Percentiles rank a stretch among this genome's conserved stretches.
Conservation (phyloP, 257 asterid species). For the Paraleonurus japonicus region DNA sequence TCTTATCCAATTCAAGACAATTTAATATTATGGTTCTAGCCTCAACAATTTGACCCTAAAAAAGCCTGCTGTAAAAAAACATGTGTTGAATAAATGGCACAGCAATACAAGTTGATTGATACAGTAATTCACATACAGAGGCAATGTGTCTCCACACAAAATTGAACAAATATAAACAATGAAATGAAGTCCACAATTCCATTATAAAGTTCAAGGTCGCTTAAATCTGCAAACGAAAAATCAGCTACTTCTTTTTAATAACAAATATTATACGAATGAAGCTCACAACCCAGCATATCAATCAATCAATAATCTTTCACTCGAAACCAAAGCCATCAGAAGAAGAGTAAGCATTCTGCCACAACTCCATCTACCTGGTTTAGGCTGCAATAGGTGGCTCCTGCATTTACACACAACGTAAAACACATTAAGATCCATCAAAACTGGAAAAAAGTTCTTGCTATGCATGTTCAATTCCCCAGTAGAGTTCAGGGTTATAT, state of each 20-base stretch:
- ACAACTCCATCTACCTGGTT: conserved; percentile 14
- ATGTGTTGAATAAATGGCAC: background rate
- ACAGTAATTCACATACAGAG: conserved; percentile 11
- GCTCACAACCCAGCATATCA: conserved; percentile 12
- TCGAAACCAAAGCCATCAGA: conserved; percentile 23
- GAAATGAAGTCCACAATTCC: conserved; percentile 22
- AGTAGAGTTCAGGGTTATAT: background rate
- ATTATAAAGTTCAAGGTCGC: conserved; percentile 7
- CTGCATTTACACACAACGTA: conserved; percentile 26
- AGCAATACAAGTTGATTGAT: conserved; percentile 1
- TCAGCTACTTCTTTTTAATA: conserved; percentile 12
- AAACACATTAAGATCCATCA: background rate
- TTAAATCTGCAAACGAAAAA: conserved; percentile 19
- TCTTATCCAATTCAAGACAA: background rate
- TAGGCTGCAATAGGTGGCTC: conserved; percentile 43
- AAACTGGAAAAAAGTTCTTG: background rate
- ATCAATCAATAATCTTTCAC: conserved; percentile 12
- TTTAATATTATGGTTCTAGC: background rate
- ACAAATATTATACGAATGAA: conserved; percentile 3
- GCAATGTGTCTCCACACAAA: conserved; percentile 20
- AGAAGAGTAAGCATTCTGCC: conserved; percentile 22
- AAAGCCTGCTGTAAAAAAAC: background rate
- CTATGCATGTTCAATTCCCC: background rate
- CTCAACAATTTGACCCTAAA: background rate
- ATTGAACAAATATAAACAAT: conserved; percentile 26